Evolutionary conservation across 2,329 filamentous ascomycete species (phyloP).

Genomic region (Trichoderma atrobrunneum): DNA sequence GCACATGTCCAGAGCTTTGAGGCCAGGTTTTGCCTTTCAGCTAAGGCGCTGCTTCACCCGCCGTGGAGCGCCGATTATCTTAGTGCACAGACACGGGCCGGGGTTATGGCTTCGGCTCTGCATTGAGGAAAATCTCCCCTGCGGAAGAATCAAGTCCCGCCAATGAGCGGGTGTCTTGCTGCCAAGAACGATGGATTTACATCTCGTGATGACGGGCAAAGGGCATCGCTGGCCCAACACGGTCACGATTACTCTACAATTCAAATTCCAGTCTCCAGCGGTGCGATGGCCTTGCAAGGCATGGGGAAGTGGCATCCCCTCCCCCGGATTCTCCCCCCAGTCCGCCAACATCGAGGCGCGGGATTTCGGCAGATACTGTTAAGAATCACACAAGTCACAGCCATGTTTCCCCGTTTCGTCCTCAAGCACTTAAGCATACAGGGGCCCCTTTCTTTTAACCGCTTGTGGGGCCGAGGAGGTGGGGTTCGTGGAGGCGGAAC

Average conservation of each 20-base stretch:
- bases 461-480: neutral
- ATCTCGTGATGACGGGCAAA: neutral
- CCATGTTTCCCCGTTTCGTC: neutral
- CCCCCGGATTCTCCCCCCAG: neutral
- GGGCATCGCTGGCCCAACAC: neutral
- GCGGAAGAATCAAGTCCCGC: conserved; percentile 17
- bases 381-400: neutral
- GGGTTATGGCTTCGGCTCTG: neutral
- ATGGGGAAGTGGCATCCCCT: neutral
- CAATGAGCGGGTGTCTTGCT: neutral
- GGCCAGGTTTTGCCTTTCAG: neutral
- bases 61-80: neutral
- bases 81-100: neutral
- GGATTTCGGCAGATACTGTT: neutral
- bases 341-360: neutral
- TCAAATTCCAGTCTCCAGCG: neutral
- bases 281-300: neutral
- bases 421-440: neutral
- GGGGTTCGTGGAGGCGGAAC: conserved; percentile 8
- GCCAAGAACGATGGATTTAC: neutral
- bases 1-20: neutral
- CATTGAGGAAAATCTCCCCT: neutral
- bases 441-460: neutral
- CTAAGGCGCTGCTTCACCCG: conserved; percentile 1
- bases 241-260: neutral